phyloP scores from a whole-genome alignment of 495 filamentous ascomycete species.

The Penicillium nucicola region DNA sequence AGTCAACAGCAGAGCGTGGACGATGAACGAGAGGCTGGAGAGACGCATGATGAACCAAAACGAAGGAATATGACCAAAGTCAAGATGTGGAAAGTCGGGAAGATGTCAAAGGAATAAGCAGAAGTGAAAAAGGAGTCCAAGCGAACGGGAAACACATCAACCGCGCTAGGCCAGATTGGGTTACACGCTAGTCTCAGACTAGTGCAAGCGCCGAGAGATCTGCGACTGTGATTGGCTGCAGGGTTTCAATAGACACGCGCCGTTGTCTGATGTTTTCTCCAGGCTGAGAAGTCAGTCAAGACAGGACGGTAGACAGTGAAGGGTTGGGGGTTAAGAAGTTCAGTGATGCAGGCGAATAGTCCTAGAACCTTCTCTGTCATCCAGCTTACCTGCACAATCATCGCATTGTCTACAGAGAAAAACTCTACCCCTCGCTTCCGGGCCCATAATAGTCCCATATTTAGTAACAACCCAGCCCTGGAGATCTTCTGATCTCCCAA shows the following conservation, averaged over 20 bases:
- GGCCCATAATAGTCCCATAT: slow-evolving; percentile 1
- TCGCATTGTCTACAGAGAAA: background rate
- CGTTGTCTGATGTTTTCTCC: background rate
- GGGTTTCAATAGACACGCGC: background rate
- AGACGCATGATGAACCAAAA: slow-evolving; percentile 34
- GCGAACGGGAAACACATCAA: background rate
- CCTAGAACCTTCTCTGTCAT: too few relatives aligned
- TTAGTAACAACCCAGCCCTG: slow-evolving; percentile 2
- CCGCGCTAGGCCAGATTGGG: background rate
- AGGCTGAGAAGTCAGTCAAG: too few relatives aligned
- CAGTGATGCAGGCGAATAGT: too few relatives aligned
- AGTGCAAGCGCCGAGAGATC: background rate
- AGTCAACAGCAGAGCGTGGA: slow-evolving; percentile 39
- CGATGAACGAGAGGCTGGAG: slow-evolving; percentile 32
- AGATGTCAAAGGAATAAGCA: slow-evolving; percentile 4
- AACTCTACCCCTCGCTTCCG: slow-evolving; percentile 5
- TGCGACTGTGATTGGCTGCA: background rate
- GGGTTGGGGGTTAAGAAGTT: too few relatives aligned
- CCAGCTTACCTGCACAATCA: too few relatives aligned
- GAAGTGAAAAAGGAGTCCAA: slow-evolving; percentile 9
- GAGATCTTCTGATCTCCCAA: slow-evolving; percentile 6
- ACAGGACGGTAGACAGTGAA: too few relatives aligned
- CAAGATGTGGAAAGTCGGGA: background rate
- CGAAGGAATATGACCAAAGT: slow-evolving; percentile 14
- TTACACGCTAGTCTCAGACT: slow-evolving; percentile 1